Conservation (phyloP, 192 early-diverging fungal species). For the Coemansia sp. region DNA sequence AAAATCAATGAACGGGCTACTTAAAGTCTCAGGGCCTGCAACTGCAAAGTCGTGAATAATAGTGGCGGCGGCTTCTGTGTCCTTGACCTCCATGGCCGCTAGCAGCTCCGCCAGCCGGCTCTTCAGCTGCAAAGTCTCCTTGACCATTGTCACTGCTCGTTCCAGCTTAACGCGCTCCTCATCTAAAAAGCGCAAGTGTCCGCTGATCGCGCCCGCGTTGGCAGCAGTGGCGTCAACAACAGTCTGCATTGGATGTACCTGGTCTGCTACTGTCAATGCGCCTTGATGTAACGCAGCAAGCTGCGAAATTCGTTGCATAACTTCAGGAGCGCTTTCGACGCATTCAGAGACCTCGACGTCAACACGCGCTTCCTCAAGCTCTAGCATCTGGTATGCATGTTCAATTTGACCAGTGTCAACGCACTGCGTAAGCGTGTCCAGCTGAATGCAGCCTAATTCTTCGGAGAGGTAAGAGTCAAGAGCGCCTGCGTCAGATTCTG, state of each 20-base stretch:
- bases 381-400: slow-evolving; percentile 34
- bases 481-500: not conserved
- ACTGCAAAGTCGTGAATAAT: slow-evolving; percentile 36
- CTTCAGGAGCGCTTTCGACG: slow-evolving; percentile 17
- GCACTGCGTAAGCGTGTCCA: slow-evolving; percentile 19
- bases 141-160: slow-evolving; percentile 65
- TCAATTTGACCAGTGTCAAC: slow-evolving; percentile 33
- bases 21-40: slow-evolving; percentile 20
- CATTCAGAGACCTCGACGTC: slow-evolving; percentile 44
- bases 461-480: slow-evolving; percentile 16
- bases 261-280: slow-evolving; percentile 7
- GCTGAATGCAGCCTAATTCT: slow-evolving; percentile 14
- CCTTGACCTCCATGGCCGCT: slow-evolving; percentile 31
- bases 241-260: slow-evolving; percentile 29
- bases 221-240: slow-evolving; percentile 49
- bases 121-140: slow-evolving; percentile 63
- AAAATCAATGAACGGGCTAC: slow-evolving; percentile 30
- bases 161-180: slow-evolving; percentile 74
- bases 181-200: slow-evolving; percentile 82
- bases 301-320: slow-evolving; percentile 17
- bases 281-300: slow-evolving; percentile 13
- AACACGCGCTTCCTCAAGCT: slow-evolving; percentile 51
- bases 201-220: slow-evolving; percentile 80
- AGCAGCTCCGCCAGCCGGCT: slow-evolving; percentile 30
- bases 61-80: slow-evolving; percentile 61